phyloP scores from a whole-genome alignment of 2,329 filamentous ascomycete genomes.

The Beauveria medogensis region DNA sequence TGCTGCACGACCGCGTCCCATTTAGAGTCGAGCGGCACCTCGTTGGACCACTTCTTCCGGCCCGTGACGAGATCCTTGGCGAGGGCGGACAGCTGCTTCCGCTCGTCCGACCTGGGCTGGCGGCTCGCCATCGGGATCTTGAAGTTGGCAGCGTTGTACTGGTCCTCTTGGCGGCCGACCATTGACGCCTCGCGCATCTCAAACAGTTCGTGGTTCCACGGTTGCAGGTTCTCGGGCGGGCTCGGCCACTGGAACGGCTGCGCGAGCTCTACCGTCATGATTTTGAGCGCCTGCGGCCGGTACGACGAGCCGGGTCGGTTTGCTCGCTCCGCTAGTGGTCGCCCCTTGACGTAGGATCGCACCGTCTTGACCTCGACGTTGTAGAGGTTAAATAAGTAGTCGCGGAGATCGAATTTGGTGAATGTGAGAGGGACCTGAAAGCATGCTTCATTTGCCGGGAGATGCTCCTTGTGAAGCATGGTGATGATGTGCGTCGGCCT shows the following conservation, averaged over 20 bases:
- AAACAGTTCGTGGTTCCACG: conserved; percentile 58
- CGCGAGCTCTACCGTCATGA: conserved; percentile 88
- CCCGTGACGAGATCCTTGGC: conserved; percentile 55
- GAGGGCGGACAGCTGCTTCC: conserved; percentile 49
- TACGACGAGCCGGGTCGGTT: conserved; percentile 49
- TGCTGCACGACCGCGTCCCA: conserved; percentile 31
- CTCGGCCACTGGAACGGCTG: conserved; percentile 85
- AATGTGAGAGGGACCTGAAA: conserved; percentile 88
- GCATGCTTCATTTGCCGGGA: conserved; percentile 72
- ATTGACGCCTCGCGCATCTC: conserved; percentile 42
- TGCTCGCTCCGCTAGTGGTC: conserved; percentile 44
- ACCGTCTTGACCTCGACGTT: conserved; percentile 63
- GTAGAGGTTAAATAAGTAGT: conserved; percentile 88
- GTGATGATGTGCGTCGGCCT: conserved; percentile 78
- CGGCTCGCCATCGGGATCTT: conserved; percentile 34
- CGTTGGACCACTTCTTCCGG: conserved; percentile 51
- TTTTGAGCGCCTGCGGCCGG: conserved; percentile 69
- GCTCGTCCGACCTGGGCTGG: conserved; percentile 31
- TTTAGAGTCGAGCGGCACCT: conserved; percentile 36
- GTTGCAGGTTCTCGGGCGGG: conserved; percentile 50
- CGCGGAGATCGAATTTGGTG: conserved; percentile 93
- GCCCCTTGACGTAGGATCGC: conserved; percentile 68
- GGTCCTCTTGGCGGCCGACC: conserved; percentile 30
- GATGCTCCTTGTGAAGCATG: conserved; percentile 62
- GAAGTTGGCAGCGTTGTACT: conserved; percentile 24